Conservation (phyloP, 768 basidiomycete species). For the Mrakia gelida region DNA sequence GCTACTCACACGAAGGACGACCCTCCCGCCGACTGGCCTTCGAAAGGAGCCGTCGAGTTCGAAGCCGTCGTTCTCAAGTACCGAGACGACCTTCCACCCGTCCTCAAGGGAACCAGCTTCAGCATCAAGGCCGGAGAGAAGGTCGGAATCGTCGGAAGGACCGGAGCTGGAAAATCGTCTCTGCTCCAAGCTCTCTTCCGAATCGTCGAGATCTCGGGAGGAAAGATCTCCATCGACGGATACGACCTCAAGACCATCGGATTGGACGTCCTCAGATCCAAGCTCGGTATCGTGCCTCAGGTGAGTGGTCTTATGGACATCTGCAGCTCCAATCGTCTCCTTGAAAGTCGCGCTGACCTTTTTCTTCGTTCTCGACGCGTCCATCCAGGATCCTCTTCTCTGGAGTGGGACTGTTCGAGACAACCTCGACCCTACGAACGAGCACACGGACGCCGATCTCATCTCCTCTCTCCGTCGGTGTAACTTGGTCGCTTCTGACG, state of each 20-base stretch:
- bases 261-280: conserved; percentile 56
- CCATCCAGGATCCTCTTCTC: conserved; percentile 52
- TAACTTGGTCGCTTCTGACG: conserved; percentile 15
- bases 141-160: conserved; percentile 74
- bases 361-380: too few species aligned
- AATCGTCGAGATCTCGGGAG: conserved; percentile 70
- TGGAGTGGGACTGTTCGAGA: conserved; percentile 59
- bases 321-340: too few species aligned
- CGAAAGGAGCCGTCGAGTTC: conserved; percentile 66
- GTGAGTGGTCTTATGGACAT: too few species aligned
- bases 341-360: too few species aligned
- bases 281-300: conserved; percentile 39
- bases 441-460: conserved; percentile 51
- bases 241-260: conserved; percentile 80
- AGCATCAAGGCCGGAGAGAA: conserved; percentile 69
- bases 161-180: conserved; percentile 71
- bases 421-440: conserved; percentile 84
- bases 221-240: conserved; percentile 72
- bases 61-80: conserved; percentile 74
- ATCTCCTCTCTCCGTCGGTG: conserved; percentile 12
- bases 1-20: conserved; percentile 66
- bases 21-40: conserved; percentile 67
- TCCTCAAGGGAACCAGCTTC: conserved; percentile 57
- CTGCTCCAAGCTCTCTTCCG: conserved; percentile 71
- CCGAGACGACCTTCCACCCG: conserved; percentile 75